These are phyloP conservation scores for Groenewaldozyma tartarivorans DNA, from an alignment of 805 yeast species.

Conservation along the genomic window DNA sequence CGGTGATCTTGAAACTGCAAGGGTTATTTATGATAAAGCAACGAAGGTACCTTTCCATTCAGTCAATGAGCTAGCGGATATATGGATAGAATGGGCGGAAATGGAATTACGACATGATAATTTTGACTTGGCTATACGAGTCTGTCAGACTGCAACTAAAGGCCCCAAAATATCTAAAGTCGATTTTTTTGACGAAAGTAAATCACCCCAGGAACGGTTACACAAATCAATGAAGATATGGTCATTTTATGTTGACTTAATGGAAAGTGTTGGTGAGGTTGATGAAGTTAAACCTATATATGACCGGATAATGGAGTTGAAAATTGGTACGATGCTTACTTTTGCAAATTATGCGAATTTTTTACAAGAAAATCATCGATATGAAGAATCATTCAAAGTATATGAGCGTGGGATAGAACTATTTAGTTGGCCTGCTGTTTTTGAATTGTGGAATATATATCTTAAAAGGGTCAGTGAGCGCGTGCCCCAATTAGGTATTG, in stretches of 20 bases:
- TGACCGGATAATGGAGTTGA: conserved; percentile 45
- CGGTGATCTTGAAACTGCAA: conserved; percentile 47
- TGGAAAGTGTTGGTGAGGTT: conserved; percentile 32
- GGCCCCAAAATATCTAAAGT: conserved; percentile 29
- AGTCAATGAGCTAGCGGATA: conserved; percentile 52
- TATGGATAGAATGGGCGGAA: conserved; percentile 74
- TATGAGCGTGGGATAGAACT: conserved; percentile 60
- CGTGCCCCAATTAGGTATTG: conserved; percentile 27
- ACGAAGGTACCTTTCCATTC: conserved; percentile 58
- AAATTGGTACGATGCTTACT: conserved; percentile 59
- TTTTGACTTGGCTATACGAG: conserved; percentile 34
- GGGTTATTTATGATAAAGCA: conserved; percentile 54
- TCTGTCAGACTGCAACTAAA: conserved; percentile 34
- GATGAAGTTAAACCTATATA: conserved; percentile 35
- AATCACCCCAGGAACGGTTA: conserved; percentile 48
- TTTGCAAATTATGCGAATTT: conserved; percentile 59
- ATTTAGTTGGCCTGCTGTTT: conserved; percentile 53
- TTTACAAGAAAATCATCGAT: conserved; percentile 38
- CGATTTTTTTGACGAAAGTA: conserved; percentile 32
- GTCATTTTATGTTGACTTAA: conserved; percentile 62
- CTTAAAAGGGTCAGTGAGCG: conserved; percentile 40
- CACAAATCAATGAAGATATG: conserved; percentile 59
- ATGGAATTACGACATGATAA: conserved; percentile 45
- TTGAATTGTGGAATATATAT: conserved; percentile 66
- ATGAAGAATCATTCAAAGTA: conserved; percentile 44